Evolutionary conservation across 371 early-diverging fungal genomes (phyloP).

Genomic region (Chytridium lagenaria): DNA sequence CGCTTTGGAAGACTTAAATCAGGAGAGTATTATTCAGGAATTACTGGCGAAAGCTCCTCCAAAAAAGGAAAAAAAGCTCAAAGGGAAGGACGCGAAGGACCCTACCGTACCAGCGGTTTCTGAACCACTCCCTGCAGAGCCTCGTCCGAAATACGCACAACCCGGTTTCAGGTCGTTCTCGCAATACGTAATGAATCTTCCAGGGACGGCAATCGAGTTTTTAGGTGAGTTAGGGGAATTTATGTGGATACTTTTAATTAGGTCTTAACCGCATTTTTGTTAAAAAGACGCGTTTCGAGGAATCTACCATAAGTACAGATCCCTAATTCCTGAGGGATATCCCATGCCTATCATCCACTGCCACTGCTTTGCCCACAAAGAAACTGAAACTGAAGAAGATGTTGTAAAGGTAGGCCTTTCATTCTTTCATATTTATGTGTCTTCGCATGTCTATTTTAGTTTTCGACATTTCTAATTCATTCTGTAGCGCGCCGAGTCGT

Average conservation of each 20-base stretch:
- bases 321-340: conserved; percentile 53
- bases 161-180: conserved; percentile 73
- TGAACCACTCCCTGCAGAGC: neutral
- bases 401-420: conserved; percentile 60
- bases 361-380: conserved; percentile 89
- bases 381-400: conserved; percentile 73
- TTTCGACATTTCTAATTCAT: too few relatives aligned
- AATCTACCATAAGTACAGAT: conserved; percentile 49
- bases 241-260: too few relatives aligned
- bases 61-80: conserved; percentile 12
- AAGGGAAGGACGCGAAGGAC: neutral
- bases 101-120: neutral
- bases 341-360: conserved; percentile 82
- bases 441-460: neutral
- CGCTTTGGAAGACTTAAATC: conserved; percentile 59
- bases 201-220: conserved; percentile 95
- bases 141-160: neutral
- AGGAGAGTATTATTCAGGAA: conserved; percentile 20
- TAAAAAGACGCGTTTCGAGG: conserved; percentile 56
- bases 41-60: conserved; percentile 27
- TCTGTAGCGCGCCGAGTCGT: conserved; percentile 59
- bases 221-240: conserved; percentile 61
- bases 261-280: conserved; percentile 51
- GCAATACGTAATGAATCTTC: conserved; percentile 98
- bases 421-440: neutral